Base-by-base conservation (phyloP, 1,284 basidiomycete genomes). In the Ganoderma multipileum region DNA sequence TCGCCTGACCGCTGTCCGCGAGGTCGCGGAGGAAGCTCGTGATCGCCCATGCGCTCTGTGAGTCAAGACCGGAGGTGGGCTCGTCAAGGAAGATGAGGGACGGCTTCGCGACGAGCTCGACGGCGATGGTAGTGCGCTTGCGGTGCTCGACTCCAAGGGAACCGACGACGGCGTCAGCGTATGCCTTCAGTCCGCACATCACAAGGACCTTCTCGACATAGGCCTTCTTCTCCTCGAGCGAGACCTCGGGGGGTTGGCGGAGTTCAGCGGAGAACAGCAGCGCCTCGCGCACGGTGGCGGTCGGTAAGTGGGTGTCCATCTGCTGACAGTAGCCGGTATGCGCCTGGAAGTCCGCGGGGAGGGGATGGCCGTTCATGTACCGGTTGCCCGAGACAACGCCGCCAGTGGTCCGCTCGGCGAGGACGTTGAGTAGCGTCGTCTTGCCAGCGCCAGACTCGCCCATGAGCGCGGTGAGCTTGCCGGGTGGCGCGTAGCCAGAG, bases 41-140 rank as follows among this genome's bases (percentile, higher is more conserved):
- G 74, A 97, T 95, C 18, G 91, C 92, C 92, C 93, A 96, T 0
- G 96, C 95, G 61, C 90, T 92, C 77, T 96, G 95, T 2, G 94
- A 95, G 78, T 97, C 95, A 36, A 97, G 83, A 57, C 96, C 95
- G 14, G 93, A 94, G 0, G 92, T 95, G 0, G 90, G 90, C 76
- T 95, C 93, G 73, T 95, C 94, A 67, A 95, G 83, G 85, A 96
- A 96, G 30, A 96, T 84, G 0, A 96, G 83, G 3, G 83, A 75
- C 86, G 93, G 92, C 87, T 87, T 93, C 3, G 92, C 91, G 28
- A 92, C 93, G 30, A 95, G 81, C 76, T 96, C 94, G 42, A 96
- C 94, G 60, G 88, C 94, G 67, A 95, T 95, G 0, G 92, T 95
- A 0, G 90, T 88, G 2, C 94, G 86, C 81, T 96, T 96, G 66